phyloP scores from a whole-genome alignment of 805 yeast species.

The Candida pseudofarinosa region DNA sequence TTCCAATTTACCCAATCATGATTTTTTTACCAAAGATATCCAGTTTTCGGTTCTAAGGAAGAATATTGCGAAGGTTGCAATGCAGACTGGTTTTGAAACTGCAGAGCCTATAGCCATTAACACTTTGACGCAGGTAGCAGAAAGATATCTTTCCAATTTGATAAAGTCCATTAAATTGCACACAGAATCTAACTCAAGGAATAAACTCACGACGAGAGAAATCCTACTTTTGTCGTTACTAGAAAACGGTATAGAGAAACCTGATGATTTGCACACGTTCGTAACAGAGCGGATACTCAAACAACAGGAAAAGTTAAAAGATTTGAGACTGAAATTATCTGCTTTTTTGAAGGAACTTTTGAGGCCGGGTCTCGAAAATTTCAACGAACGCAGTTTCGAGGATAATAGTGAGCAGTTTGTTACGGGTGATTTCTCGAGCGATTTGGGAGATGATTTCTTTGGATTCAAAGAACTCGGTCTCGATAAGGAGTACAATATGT shows the following conservation, averaged over 20 bases:
- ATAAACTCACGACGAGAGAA: slow-evolving; percentile 38
- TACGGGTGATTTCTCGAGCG: slow-evolving; percentile 91
- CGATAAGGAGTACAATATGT: slow-evolving; percentile 84
- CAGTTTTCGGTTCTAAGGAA: slow-evolving; percentile 65
- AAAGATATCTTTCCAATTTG: slow-evolving; percentile 70
- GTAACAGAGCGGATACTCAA: slow-evolving; percentile 67
- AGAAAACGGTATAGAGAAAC: slow-evolving; percentile 84
- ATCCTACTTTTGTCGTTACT: slow-evolving; percentile 57
- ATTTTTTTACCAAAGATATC: slow-evolving; percentile 52
- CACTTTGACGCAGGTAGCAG: slow-evolving; percentile 78
- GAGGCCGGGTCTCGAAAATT: slow-evolving; percentile 73
- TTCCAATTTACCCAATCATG: slow-evolving; percentile 70
- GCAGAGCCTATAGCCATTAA: slow-evolving; percentile 75
- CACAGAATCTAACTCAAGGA: slow-evolving; percentile 56
- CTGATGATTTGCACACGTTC: slow-evolving; percentile 71
- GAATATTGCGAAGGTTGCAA: slow-evolving; percentile 70
- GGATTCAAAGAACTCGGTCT: slow-evolving; percentile 93
- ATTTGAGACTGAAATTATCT: slow-evolving; percentile 63
- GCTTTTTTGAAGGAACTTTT: slow-evolving; percentile 72
- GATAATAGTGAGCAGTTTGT: slow-evolving; percentile 93
- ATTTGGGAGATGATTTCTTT: slow-evolving; percentile 95
- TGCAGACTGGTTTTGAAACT: slow-evolving; percentile 90
- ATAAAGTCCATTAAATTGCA: slow-evolving; percentile 68
- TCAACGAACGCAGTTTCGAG: slow-evolving; percentile 71
- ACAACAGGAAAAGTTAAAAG: slow-evolving; percentile 65